phyloP scores from a whole-genome alignment of 257 asterid species.

The Misopates orontium region DNA sequence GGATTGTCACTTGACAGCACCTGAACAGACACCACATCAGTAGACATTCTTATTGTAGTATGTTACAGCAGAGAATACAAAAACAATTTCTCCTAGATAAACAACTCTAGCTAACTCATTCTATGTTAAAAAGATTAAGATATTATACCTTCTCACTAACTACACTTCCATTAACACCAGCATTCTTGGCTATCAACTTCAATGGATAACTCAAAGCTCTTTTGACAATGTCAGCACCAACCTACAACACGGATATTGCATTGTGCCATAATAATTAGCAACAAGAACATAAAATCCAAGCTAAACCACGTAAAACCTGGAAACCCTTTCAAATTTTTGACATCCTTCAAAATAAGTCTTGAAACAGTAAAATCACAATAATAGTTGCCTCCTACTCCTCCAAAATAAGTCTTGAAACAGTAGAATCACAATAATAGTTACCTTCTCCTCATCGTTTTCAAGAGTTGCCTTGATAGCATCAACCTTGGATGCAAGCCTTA shows the following conservation, averaged over 20 bases:
- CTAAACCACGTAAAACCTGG: background rate
- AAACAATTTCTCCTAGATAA: background rate
- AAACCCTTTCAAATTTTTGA: background rate
- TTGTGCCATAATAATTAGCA: background rate
- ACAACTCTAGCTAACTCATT: background rate
- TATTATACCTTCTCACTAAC: constrained; percentile 53
- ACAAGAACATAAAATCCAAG: background rate
- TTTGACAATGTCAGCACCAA: constrained; percentile 64
- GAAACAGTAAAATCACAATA: background rate
- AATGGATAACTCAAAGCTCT: constrained; percentile 61
- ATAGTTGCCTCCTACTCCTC: constrained; percentile 80
- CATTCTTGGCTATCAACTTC: constrained; percentile 62
- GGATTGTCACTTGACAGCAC: constrained; percentile 49
- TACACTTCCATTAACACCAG: constrained; percentile 57
- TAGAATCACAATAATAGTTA: background rate
- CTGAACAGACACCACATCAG: constrained; percentile 27
- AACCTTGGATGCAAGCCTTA: constrained; percentile 59
- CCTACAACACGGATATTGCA: constrained; percentile 24
- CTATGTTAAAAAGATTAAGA: background rate
- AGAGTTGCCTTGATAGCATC: constrained; percentile 54
- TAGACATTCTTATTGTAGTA: background rate
- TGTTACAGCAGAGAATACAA: background rate
- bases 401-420: background rate
- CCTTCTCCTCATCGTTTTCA: constrained; percentile 52
- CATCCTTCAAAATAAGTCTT: background rate